A percentile compares a stretch with the other conserved stretches of the same genome.
phyloP scores from a whole-genome alignment of 2,329 filamentous ascomycete species.

The Scedosporium aurantiacum region DNA sequence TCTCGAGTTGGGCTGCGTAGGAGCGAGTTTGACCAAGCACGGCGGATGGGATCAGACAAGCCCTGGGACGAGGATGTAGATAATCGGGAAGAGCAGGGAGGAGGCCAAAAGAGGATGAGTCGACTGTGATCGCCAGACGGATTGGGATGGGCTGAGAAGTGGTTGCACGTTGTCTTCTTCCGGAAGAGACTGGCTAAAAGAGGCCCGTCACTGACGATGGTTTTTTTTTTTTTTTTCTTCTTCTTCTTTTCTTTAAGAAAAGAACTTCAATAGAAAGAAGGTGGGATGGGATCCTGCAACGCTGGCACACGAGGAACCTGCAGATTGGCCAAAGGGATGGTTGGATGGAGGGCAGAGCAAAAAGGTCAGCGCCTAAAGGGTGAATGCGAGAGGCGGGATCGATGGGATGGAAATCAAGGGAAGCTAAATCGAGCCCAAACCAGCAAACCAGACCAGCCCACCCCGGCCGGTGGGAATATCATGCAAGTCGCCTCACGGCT shows the following conservation, averaged over 20 bases:
- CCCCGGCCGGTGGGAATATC: background rate
- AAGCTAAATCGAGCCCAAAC: background rate
- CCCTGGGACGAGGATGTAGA: background rate
- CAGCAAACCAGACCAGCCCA: background rate
- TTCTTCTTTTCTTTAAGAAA: no score
- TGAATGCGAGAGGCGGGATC: background rate
- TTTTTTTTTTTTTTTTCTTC: no score
- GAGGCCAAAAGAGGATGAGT: background rate
- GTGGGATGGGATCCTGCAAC: background rate
- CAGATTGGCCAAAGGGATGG: background rate
- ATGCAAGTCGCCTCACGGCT: slow-evolving; percentile 1
- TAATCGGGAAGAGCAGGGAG: background rate
- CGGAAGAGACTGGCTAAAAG: slow-evolving; percentile 2
- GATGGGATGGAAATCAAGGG: background rate
- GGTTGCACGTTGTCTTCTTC: background rate
- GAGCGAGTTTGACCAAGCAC: background rate
- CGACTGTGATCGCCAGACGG: background rate
- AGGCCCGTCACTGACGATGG: background rate
- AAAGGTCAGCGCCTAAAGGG: background rate
- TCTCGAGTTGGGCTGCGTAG: background rate
- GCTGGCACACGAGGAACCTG: background rate
- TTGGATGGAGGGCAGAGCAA: background rate
- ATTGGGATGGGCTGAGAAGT: background rate
- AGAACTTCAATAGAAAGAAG: background rate
- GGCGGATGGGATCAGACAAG: slow-evolving; percentile 2